A percentile compares a stretch with the other conserved stretches of the same genome.
phyloP scores from a whole-genome alignment of 164 flowering plant genomes.

The Berberis thunbergii region DNA sequence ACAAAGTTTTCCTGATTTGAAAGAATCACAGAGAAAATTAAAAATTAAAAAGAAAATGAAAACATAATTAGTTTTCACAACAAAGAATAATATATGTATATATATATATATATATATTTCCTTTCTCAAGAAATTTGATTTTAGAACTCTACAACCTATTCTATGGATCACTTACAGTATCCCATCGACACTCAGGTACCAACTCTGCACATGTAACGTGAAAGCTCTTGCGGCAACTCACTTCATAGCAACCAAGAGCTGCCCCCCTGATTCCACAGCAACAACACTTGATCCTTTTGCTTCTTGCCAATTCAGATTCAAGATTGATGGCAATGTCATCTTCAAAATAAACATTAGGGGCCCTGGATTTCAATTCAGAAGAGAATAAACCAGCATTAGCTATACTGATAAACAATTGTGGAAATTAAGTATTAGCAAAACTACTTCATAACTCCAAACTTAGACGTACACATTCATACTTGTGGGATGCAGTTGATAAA shows the following conservation, averaged over 20 bases:
- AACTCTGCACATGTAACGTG: constrained; percentile 88
- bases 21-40: neutral
- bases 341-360: constrained; percentile 89
- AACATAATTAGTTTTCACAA: neutral
- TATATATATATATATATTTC: too few species aligned
- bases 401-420: too few species aligned
- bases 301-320: constrained; percentile 70
- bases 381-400: neutral
- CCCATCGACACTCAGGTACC: constrained; percentile 78
- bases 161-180: constrained; percentile 44
- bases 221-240: constrained; percentile 83
- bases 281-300: constrained; percentile 66
- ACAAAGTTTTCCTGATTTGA: constrained; percentile 77
- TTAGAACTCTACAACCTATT: neutral
- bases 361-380: constrained; percentile 46
- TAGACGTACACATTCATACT: too few species aligned
- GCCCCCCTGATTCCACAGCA: constrained; percentile 90
- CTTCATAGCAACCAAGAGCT: constrained; percentile 90
- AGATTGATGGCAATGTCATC: constrained; percentile 67
- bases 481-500: too few species aligned
- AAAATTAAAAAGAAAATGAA: neutral
- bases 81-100: too few species aligned
- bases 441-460: too few species aligned
- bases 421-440: too few species aligned
- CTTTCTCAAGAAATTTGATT: neutral